Conservation (phyloP, 305 asterid genomes). For the Salvia sclarea region DNA sequence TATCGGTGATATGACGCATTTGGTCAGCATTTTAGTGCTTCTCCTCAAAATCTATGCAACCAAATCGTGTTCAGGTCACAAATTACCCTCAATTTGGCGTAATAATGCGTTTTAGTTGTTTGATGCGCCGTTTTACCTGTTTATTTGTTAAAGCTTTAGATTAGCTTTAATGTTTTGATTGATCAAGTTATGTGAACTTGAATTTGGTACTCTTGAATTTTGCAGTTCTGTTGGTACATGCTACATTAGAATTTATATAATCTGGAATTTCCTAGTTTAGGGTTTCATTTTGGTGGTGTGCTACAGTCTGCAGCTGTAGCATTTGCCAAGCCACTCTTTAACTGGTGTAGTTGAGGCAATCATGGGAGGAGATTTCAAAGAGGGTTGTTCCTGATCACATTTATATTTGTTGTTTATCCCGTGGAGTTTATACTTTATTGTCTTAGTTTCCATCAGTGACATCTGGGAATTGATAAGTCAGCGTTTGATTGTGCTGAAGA, state of each 20-base stretch:
- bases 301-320: slow-evolving; percentile 3
- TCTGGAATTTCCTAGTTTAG: slow-evolving; percentile 24
- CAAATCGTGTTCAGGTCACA: slow-evolving; percentile 87
- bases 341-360: neutral
- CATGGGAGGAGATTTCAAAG: neutral
- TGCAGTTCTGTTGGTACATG: slow-evolving; percentile 18
- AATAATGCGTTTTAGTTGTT: neutral
- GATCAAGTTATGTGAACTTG: slow-evolving; percentile 18
- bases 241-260: slow-evolving; percentile 22
- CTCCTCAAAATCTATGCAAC: slow-evolving; percentile 91
- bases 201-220: slow-evolving; percentile 20
- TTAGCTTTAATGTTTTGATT: slow-evolving; percentile 22
- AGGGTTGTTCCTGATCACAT: slow-evolving; percentile 6
- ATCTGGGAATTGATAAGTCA: neutral
- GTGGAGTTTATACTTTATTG: neutral
- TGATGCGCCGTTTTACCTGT: slow-evolving; percentile 3
- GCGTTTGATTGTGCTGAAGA: neutral
- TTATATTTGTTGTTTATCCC: neutral
- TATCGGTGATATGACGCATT: slow-evolving; percentile 94
- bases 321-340: neutral
- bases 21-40: slow-evolving; percentile 82
- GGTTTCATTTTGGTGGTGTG: slow-evolving; percentile 24
- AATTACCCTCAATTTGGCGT: slow-evolving; percentile 21
- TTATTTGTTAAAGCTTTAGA: slow-evolving; percentile 22
- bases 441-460: neutral